Base-by-base conservation (phyloP, 2,329 filamentous ascomycete species). In the Geosmithia morbida region DNA sequence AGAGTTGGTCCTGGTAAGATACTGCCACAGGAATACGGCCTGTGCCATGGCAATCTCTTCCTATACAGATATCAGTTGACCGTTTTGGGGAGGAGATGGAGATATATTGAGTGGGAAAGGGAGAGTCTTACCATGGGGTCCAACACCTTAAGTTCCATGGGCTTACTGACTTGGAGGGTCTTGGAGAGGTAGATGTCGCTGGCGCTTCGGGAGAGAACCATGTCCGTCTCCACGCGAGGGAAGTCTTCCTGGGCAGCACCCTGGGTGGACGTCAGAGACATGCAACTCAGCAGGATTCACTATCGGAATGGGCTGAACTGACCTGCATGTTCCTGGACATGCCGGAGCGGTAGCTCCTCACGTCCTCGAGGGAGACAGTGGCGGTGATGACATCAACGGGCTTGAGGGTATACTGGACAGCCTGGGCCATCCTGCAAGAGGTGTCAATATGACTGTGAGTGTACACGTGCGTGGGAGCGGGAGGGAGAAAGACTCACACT, bases 291-390 rank as follows among this genome's bases (percentile, higher is more conserved):
- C 3, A 18, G 40, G 14, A 13, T 41, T 11, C 7, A 18, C 10
- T 3, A 19, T n/a, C 18, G 6, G 16, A 6, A 10, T 5, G 26
- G n/a, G 10, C 26, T 18, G 30, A 11, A n/a, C 30, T 19, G 10
- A 42, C 72, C 57, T 85, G 81, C 19, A 76, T 56, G 7, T 74
- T 72, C 49, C 78, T 68, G 10, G 74, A 75, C 8, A 72, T 68
- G 1, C 71, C 63, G 14, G 64, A 74, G 1, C 83, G 68, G 54
- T 70, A 79, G 2, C 71, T 66, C 43, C 81, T 67, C 7, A 89
- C 82, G 51, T 87, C 81, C 55, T 89, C 85, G 2, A 84, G 65
- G 54, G 83, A 79, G 4, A 84, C 68, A 0, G 78, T 83, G 3
- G 80, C 81, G 3, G 71, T 76, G 19, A 82, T 64, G 3, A 83